Base-by-base conservation (phyloP, 805 yeast genomes). In the Saitoella complicata region DNA sequence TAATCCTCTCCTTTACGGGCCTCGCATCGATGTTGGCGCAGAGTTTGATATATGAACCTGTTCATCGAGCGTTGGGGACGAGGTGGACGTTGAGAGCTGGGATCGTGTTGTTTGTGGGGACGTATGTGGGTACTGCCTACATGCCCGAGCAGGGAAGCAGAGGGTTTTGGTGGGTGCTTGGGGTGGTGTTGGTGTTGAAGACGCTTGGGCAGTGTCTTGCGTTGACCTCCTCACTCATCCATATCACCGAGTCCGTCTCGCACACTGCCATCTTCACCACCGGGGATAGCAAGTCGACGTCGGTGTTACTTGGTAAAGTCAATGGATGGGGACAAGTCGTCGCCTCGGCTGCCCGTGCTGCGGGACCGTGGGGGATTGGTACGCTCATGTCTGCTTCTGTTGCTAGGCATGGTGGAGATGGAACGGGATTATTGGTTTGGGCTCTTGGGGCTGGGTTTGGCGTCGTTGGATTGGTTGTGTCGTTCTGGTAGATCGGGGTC, bases 321-420 rank as follows among this genome's bases (percentile, higher is more conserved):
- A 77, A 77, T 54, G 77, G 78, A 9, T 66, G 73, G 11, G 65
- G 76, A 3, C 67, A 75, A 56, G 69, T 76, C 37, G 63, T 69
- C 36, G 59, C 71, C 11, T 68, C 82, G 1, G 57, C 70, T 35
- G 78, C 80, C 0, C 60, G 82, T 50, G 75, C 71, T 44, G 40
- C 69, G 0, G 81, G 75, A 3, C 83, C 82, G 21, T 21, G 21
- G 21, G 21, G 21, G 21, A 21, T 21, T 21, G 21, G 21, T 21
- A 21, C 21, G 21, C 21, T 21, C 21, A 21, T 21, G 21, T 21
- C 21, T 21, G 21, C 21, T 21, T 21, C 21, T 2, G 21, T 21
- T 21, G 21, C 21, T 21, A 21, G 21, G 21, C 21, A 21, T 21
- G 21, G 21, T 21, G 21, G 21, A 3, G 21, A 21, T 21, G 21